These are phyloP conservation scores for Neltuma alba DNA, from an alignment of 306 rosid genomes.

Conservation along the genomic window DNA sequence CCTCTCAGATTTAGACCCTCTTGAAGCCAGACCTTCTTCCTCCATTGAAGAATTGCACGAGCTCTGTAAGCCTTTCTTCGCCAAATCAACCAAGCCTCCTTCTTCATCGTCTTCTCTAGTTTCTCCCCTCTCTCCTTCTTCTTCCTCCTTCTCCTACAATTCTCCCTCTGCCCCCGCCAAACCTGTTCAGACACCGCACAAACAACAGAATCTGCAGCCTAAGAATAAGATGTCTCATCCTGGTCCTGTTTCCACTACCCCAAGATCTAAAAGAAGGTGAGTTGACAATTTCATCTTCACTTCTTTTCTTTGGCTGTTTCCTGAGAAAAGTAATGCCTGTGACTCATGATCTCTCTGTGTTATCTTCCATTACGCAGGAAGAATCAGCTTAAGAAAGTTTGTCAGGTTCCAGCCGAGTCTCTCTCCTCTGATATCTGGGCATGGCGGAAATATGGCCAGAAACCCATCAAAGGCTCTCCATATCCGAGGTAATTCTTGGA, in stretches of 20 bases:
- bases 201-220: slow-evolving; percentile 35
- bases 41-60: slow-evolving; percentile 75
- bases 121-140: slow-evolving; percentile 37
- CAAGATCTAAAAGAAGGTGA: slow-evolving; percentile 87
- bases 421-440: slow-evolving; percentile 97
- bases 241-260: slow-evolving; percentile 44
- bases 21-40: slow-evolving; percentile 32
- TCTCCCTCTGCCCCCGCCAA: slow-evolving; percentile 41
- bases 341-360: slow-evolving; percentile 14
- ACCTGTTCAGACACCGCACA: slow-evolving; percentile 41
- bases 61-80: slow-evolving; percentile 84
- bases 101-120: slow-evolving; percentile 26
- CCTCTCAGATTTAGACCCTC: slow-evolving; percentile 56
- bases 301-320: background rate
- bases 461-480: slow-evolving; percentile 98
- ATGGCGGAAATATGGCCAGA: slow-evolving; percentile 97
- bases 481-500: slow-evolving; percentile 72
- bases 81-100: slow-evolving; percentile 60
- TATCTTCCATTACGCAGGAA: slow-evolving; percentile 54
- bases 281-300: background rate
- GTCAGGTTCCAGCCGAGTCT: slow-evolving; percentile 84
- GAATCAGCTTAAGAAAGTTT: slow-evolving; percentile 87
- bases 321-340: slow-evolving; percentile 23
- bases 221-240: slow-evolving; percentile 43
- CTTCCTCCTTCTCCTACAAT: slow-evolving; percentile 35